Base-by-base conservation (phyloP, 768 basidiomycete species). In the Rhizopogon salebrosus region DNA sequence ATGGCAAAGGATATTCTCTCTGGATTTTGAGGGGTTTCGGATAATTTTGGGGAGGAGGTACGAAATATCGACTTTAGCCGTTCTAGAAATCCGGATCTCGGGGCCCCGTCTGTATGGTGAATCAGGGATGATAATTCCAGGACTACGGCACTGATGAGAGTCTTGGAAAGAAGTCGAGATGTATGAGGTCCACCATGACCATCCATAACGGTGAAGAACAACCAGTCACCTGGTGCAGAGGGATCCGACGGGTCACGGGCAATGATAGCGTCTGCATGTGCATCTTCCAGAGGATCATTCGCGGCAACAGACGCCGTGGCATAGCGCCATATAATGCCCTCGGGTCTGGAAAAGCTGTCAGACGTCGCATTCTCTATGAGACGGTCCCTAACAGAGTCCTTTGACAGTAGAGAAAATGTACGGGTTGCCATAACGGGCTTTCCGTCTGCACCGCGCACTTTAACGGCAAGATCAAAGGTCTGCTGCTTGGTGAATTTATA, bases 201-300 rank as follows among this genome's bases (percentile, higher is more conserved):
- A 60, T 94, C 93, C 84, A 95, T 88, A 34, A 95, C 84, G 1
- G 91, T 74, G 62, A 92, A 94, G 69, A 95, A 89, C 39, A 92
- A 74, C 54, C 88, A 78, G 62, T 91, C 89, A 13, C 87, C 87
- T 2, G 80, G 78, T 0, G 74, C 74, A 3, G 79, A 75, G 9
- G 79, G 74, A 58, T 85, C 81, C n/a, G 79, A 71, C 3, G 71
- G 71, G 61, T 89, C 83, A 36, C 84, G 75, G 57, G 79, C 66
- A 45, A 95, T 72, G 56, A 93, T 73, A 52, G 84, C 82, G 54
- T 79, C 77, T 3, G 89, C 81, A 57, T 85, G 80, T 23, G 92
- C 84, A 65, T 99, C 97, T 69, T 99, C 97, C 48, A 97, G 84
- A 7, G 93, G 91, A 54, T 88, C 82, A 63, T 99, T 99, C 3